These are phyloP conservation scores for Tolypocladium ovalisporum DNA, from an alignment of 2,329 filamentous ascomycete species.

Conservation along the genomic window DNA sequence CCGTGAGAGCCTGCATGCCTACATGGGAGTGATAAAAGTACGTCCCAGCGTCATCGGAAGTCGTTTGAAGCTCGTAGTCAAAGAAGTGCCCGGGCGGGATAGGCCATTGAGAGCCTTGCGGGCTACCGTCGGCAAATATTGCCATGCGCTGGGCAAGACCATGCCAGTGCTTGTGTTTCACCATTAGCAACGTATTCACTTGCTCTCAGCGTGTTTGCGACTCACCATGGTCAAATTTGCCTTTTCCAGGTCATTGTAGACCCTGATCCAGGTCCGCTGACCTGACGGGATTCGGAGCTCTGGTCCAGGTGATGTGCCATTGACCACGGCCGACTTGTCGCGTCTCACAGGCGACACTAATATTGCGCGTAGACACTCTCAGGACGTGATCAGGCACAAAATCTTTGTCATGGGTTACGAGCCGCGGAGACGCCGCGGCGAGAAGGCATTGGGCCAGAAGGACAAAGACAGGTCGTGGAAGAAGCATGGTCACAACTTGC, in stretches of 20 bases:
- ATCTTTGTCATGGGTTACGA: background rate
- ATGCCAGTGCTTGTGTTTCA: conserved; percentile 49
- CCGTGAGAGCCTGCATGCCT: conserved; percentile 49
- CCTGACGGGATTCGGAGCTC: conserved; percentile 31
- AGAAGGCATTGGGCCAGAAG: background rate
- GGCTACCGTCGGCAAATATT: conserved; percentile 51
- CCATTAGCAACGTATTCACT: background rate
- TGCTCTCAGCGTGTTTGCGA: background rate
- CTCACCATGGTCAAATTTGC: conserved; percentile 44
- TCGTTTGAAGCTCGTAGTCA: conserved; percentile 51
- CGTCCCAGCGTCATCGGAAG: conserved; percentile 43
- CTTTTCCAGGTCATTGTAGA: conserved; percentile 44
- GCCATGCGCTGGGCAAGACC: conserved; percentile 47
- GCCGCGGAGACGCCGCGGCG: background rate
- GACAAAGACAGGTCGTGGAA: background rate
- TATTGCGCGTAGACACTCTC: background rate
- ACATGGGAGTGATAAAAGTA: conserved; percentile 62
- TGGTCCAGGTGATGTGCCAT: conserved; percentile 43
- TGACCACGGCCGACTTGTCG: conserved; percentile 26
- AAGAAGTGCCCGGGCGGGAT: conserved; percentile 51
- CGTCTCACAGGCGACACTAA: background rate
- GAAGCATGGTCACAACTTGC: background rate
- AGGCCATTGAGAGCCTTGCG: conserved; percentile 51
- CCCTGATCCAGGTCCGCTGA: conserved; percentile 40
- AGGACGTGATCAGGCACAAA: background rate